A percentile compares a stretch with the other conserved stretches of the same genome.
Conservation (phyloP, 2,329 filamentous ascomycete species). For the Nigrospora oryzae region DNA sequence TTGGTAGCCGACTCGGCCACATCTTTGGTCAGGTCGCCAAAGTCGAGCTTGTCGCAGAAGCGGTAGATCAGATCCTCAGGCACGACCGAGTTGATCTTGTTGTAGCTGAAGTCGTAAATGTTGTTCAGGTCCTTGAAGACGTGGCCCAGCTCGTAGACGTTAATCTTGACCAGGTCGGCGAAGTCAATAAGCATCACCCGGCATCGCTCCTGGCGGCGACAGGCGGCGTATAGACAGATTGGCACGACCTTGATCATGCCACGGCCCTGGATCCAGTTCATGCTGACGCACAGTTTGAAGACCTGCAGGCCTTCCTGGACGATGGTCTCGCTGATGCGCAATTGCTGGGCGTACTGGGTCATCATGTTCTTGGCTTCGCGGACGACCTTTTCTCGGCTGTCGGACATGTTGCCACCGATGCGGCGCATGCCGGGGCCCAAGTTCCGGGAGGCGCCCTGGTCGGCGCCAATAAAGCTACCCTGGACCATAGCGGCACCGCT, state of each 20-base stretch:
- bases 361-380: conserved; percentile 50
- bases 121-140: conserved; percentile 80
- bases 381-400: conserved; percentile 51
- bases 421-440: conserved; percentile 54
- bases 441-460: conserved; percentile 70
- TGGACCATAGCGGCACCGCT: conserved; percentile 84
- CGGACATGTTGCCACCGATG: conserved; percentile 45
- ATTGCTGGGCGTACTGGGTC: conserved; percentile 52
- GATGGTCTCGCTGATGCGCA: conserved; percentile 52
- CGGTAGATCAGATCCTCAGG: conserved; percentile 86
- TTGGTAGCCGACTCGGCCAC: conserved; percentile 84
- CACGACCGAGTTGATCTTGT: conserved; percentile 57
- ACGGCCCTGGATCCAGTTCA: conserved; percentile 80
- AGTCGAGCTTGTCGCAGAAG: conserved; percentile 88
- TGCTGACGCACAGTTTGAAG: conserved; percentile 65
- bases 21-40: conserved; percentile 69
- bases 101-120: conserved; percentile 58
- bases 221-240: conserved; percentile 86
- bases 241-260: conserved; percentile 77
- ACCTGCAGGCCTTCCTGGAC: conserved; percentile 61
- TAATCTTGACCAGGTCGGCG: conserved; percentile 72
- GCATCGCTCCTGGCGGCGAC: conserved; percentile 69
- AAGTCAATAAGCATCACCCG: conserved; percentile 93
- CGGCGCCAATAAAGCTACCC: conserved; percentile 78
- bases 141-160: conserved; percentile 86